These are phyloP conservation scores for Salix udensis DNA, from an alignment of 345 rosid genomes.

Conservation along the genomic window DNA sequence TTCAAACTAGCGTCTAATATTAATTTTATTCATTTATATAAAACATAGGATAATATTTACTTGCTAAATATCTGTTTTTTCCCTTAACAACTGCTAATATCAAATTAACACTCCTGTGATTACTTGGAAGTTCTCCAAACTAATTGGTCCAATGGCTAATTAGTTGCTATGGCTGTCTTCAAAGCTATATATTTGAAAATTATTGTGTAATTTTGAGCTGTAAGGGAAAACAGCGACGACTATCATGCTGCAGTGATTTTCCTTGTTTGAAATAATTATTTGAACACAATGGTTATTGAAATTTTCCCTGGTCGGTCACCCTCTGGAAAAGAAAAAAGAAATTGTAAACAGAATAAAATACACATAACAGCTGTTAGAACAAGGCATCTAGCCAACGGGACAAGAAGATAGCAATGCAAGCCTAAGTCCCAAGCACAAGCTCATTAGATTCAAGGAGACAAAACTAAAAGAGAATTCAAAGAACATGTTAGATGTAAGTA, in stretches of 20 bases:
- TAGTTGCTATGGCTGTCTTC: neutral
- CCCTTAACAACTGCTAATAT: too few species aligned
- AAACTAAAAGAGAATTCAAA: slow-evolving; percentile 27
- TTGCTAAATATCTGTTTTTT: neutral
- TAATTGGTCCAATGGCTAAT: neutral
- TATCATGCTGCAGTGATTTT: neutral
- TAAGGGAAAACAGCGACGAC: neutral
- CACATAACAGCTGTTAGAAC: neutral
- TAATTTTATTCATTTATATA: too few species aligned
- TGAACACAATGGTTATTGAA: neutral
- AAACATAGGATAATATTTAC: neutral
- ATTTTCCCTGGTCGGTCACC: neutral
- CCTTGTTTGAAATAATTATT: neutral
- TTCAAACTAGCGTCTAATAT: neutral
- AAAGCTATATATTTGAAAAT: neutral
- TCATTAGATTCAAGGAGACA: slow-evolving; percentile 14
- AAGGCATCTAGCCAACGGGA: slow-evolving; percentile 1
- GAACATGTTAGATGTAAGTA: neutral
- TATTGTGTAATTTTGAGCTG: neutral
- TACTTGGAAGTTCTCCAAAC: slow-evolving; percentile 4
- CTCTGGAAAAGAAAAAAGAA: neutral
- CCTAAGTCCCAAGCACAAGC: slow-evolving; percentile 27
- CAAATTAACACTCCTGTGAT: neutral
- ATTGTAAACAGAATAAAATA: too few species aligned
- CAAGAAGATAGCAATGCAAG: slow-evolving; percentile 11